Evolutionary conservation across 2,329 filamentous ascomycete species (phyloP), one percentile per base, ranked within the genome.

Genomic region (Neopestalotiopsis sp.): DNA sequence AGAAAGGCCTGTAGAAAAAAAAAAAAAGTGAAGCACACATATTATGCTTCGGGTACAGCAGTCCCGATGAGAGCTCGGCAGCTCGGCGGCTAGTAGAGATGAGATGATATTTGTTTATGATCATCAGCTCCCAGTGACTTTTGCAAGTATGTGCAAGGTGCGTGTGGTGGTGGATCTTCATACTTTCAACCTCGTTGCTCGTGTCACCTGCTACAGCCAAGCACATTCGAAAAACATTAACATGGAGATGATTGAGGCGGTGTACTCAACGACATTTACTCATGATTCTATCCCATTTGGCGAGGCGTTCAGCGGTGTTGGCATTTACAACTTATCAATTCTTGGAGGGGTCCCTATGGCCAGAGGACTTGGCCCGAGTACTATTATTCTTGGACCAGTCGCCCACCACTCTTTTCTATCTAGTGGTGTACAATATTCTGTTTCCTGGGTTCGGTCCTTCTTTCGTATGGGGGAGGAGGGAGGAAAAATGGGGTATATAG

Each of bases 1-100:
- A 76, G 83, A 89, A 89, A 81, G 79, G 82, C 73, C 83, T 83
- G 72, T 88, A 79, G 82, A 70, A 14, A 58, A 30, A 58, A 82
- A 70, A 14, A 58, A 30, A 58, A 20, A 17, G 56, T 34, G 34
- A 38, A 38, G 34, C 34, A 38, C 10, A 10, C 34, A 10, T 38
- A 10, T 38, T 38, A 6, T 7, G 6, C 10, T 38, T 38, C 34
- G 34, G 34, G 34, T 38, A 10, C 34, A 38, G 34, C 34, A 38
- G 34, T 7, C 34, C 34, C 34, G 34, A 10, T 38, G 34, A 38
- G 1, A 10, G 34, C 20, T 59, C n/a, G 45, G 45, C 57, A 59
- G 57, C 10, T 30, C 57, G 9, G 57, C 24, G 57, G 30, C 57
- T 17, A 59, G 30, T 24, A 20, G 45, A 53, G n/a, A 53, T n/a